Base-by-base conservation (phyloP, 208 protist genomes). In the Herpetomonas tarakana region DNA sequence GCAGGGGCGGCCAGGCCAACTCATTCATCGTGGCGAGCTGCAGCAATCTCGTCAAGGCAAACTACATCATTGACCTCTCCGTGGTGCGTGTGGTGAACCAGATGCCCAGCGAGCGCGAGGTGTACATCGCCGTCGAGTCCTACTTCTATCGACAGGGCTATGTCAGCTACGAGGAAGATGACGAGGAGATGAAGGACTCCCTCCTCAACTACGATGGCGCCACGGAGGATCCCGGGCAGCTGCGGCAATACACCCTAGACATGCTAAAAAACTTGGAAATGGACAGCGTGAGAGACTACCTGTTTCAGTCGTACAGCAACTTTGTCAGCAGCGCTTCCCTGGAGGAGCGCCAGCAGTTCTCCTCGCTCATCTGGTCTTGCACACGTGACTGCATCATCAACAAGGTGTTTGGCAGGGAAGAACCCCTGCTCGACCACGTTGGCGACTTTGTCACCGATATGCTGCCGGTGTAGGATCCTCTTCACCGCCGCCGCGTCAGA, bases 351-450 rank as follows among this genome's bases (percentile, higher is more conserved):
- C 46, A 52, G 28, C 65, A 71, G 52, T 30, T 81, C 18, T 71
- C 71, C 18, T 54, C 59, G 45, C 41, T 75, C 28, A 52, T 75
- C 14, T 81, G 74, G 74, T 51, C 65, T 24, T 67, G 64, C 11
- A 66, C 70, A 30, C 35, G 74, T 14, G 38, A 56, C 19, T 76
- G 70, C 60, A 28, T 81, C 30, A 27, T 81, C 38, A 60, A 60
- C 44, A 68, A 31, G 29, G 16, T 59, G 6, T 41, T 41, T 41
- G 35, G 35, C 14, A 6, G 35, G 6, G 35, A 6, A 41, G 35
- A 41, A 41, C 35, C 35, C 9, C 14, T 41, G 6, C 14, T 41
- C 9, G 35, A 41, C 9, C 9, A 41, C 35, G 14, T 41, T 6
- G 35, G 35, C 6, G 9, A 41, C 35, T 14, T 41, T 41, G 35